phyloP scores from a whole-genome alignment of 352 stramenopile genomes.

The Pythium apleroticum region DNA sequence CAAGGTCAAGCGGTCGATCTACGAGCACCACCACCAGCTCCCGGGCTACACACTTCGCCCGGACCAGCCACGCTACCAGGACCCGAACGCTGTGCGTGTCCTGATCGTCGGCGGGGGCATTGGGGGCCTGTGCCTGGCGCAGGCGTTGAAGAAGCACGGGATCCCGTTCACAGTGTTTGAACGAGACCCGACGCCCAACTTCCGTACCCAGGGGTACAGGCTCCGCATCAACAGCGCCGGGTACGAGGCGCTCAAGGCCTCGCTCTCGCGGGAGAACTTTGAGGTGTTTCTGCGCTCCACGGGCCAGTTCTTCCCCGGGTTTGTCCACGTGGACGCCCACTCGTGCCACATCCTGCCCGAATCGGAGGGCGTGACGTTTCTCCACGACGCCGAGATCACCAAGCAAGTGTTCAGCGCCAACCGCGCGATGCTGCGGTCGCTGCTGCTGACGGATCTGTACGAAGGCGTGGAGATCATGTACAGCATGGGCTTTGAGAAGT shows the following conservation, averaged over 20 bases:
- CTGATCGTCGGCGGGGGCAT: slow-evolving; percentile 50
- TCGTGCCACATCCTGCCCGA: slow-evolving; percentile 16
- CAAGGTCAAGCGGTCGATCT: slow-evolving; percentile 9
- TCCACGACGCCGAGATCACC: slow-evolving; percentile 8
- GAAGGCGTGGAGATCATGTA: slow-evolving; percentile 51
- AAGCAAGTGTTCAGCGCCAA: slow-evolving; percentile 30
- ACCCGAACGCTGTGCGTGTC: slow-evolving; percentile 6
- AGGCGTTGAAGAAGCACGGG: slow-evolving; percentile 55
- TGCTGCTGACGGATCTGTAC: slow-evolving; percentile 43
- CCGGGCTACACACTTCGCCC: slow-evolving; percentile 2
- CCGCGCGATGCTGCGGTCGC: slow-evolving; percentile 29
- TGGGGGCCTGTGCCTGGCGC: slow-evolving; percentile 56
- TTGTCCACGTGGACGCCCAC: slow-evolving; percentile 50
- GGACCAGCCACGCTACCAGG: background rate
- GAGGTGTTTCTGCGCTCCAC: slow-evolving; percentile 58
- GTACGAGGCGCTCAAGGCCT: slow-evolving; percentile 57
- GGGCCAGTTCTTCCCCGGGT: slow-evolving; percentile 50
- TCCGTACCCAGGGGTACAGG: slow-evolving; percentile 58
- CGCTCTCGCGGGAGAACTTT: slow-evolving; percentile 44
- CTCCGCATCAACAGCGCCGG: slow-evolving; percentile 58
- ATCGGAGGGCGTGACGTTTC: slow-evolving; percentile 6
- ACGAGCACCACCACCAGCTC: slow-evolving; percentile 16
- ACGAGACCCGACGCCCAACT: slow-evolving; percentile 59
- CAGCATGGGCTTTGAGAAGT: slow-evolving; percentile 59
- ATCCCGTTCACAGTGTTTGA: slow-evolving; percentile 75